Conservation (phyloP, 345 rosid species). For the Melastoma malabathricum region DNA sequence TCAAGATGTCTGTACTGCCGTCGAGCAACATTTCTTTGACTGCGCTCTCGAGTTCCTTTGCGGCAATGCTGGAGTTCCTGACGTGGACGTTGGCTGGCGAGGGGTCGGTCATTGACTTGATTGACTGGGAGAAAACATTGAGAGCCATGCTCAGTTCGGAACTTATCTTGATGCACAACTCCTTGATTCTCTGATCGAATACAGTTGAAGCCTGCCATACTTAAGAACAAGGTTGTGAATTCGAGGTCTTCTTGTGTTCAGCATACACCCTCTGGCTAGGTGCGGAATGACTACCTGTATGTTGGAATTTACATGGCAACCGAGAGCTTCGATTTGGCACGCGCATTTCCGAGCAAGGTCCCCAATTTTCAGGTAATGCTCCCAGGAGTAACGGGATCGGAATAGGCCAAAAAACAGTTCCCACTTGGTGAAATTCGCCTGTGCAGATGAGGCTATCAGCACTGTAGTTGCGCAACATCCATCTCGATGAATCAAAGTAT, state of each 20-base stretch:
- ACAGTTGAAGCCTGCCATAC: constrained; percentile 33
- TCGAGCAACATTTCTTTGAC: constrained; percentile 20
- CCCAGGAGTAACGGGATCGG: constrained; percentile 61
- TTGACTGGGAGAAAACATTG: constrained; percentile 37
- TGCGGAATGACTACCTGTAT: constrained; percentile 33
- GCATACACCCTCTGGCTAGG: too few species aligned
- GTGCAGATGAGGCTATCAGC: background rate
- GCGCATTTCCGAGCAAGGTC: constrained; percentile 66
- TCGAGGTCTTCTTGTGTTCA: background rate
- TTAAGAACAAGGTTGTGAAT: background rate
- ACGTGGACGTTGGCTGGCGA: constrained; percentile 24
- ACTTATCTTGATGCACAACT: constrained; percentile 29
- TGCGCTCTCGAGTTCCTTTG: constrained; percentile 22
- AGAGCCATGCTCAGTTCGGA: constrained; percentile 42
- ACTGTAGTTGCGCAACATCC: background rate
- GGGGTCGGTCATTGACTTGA: constrained; percentile 38
- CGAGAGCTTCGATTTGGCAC: constrained; percentile 48
- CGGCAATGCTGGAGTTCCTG: constrained; percentile 37
- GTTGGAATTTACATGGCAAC: constrained; percentile 29
- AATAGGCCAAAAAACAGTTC: constrained; percentile 76
- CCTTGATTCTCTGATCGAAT: constrained; percentile 28
- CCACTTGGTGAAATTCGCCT: constrained; percentile 88
- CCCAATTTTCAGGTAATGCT: constrained; percentile 51
- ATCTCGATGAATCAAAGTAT: background rate
- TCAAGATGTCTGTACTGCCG: constrained; percentile 22